These are phyloP conservation scores for Litsea cubeba DNA, from an alignment of 164 flowering plant species.

Conservation along the genomic window DNA sequence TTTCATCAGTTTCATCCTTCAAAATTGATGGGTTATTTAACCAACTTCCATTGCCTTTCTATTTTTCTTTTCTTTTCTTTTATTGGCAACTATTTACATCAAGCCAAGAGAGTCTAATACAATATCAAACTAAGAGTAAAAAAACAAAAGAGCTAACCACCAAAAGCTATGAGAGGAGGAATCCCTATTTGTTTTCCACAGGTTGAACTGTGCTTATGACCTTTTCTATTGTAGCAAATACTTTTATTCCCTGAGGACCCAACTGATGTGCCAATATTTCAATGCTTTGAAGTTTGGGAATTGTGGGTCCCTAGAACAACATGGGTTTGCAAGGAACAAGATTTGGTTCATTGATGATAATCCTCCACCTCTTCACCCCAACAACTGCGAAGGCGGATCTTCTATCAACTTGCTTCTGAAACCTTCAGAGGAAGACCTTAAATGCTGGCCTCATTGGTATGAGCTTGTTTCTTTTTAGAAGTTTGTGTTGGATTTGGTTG, in stretches of 20 bases:
- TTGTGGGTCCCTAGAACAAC: constrained; percentile 77
- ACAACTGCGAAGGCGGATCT: constrained; percentile 57
- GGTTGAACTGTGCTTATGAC: constrained; percentile 33
- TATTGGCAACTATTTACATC: too few relatives aligned
- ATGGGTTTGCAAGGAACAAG: constrained; percentile 90
- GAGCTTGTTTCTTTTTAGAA: constrained; percentile 2
- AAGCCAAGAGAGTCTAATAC: too few relatives aligned
- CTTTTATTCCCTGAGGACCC: background rate
- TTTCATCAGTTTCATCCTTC: too few relatives aligned
- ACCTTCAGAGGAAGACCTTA: constrained; percentile 86
- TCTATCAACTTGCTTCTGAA: constrained; percentile 66
- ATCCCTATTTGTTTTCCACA: constrained; percentile 91
- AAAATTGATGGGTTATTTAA: too few relatives aligned
- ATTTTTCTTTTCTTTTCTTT: too few relatives aligned
- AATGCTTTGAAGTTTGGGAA: constrained; percentile 60
- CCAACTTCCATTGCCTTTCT: too few relatives aligned
- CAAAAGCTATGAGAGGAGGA: constrained; percentile 86
- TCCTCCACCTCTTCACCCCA: constrained; percentile 64
- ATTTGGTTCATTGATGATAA: constrained; percentile 71
- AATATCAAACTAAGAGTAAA: too few relatives aligned
- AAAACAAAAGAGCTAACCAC: constrained; percentile 34
- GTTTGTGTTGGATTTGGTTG: background rate
- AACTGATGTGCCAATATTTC: constrained; percentile 6
- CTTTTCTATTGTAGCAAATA: background rate
- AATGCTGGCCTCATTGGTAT: constrained; percentile 89